Conservation (phyloP, 768 basidiomycete genomes). For the Hericium erinaceus region DNA sequence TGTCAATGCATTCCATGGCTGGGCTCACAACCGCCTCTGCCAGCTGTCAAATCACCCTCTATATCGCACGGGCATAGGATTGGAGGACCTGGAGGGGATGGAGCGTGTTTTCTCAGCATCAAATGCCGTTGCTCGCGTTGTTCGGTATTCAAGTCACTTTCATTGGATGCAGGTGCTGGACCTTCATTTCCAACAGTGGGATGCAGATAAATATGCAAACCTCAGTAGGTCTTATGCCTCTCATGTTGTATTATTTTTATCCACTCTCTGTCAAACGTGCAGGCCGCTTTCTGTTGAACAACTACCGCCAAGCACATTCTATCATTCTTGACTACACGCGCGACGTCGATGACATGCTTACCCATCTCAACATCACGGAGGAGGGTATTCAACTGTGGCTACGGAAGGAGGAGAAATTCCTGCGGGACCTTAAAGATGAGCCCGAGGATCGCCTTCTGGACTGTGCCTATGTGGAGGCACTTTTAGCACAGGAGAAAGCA, state of each 20-base stretch:
- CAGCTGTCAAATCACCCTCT: not conserved
- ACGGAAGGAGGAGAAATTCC: not conserved
- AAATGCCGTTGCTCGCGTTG: not conserved
- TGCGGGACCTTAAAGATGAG: not conserved
- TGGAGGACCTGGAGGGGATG: not conserved
- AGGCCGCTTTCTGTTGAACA: not conserved
- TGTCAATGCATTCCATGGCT: constrained; percentile 2
- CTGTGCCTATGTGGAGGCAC: not conserved
- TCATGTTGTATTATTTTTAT: not conserved
- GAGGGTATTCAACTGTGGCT: not conserved
- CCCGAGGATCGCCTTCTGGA: not conserved
- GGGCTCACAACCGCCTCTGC: not conserved
- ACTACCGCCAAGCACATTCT: not conserved
- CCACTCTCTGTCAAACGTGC: not conserved
- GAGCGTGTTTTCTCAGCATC: not conserved
- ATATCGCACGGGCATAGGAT: not conserved
- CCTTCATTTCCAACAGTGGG: not conserved
- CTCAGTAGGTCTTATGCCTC: not conserved
- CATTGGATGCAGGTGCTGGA: not conserved
- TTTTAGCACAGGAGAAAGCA: not conserved
- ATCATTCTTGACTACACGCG: not conserved
- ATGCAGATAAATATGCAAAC: not conserved
- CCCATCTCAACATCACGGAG: not conserved
- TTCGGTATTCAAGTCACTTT: not conserved
- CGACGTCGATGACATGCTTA: not conserved